These are phyloP conservation scores for Kwoniella europaea DNA, from an alignment of 768 basidiomycete genomes.

Conservation along the genomic window DNA sequence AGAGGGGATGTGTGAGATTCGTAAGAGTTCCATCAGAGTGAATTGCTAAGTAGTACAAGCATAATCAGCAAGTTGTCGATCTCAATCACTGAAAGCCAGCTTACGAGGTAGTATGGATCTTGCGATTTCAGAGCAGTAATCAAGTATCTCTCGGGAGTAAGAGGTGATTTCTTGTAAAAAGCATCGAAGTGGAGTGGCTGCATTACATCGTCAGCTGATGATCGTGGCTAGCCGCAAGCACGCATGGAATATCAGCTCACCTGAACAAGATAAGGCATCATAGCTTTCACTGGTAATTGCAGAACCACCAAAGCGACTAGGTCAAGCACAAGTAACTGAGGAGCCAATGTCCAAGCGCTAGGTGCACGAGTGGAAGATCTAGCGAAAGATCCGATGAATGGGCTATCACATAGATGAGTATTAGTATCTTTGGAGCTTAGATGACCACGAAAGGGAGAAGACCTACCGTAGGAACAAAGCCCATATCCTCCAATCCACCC, in stretches of 20 bases:
- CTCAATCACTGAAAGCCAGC: slow-evolving; percentile 7
- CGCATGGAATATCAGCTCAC: slow-evolving; percentile 24
- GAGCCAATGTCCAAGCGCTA: slow-evolving; percentile 21
- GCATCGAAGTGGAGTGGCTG: slow-evolving; percentile 52
- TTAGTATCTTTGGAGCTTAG: background rate
- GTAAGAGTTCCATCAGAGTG: slow-evolving; percentile 52
- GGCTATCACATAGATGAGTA: slow-evolving; percentile 13
- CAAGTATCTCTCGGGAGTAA: slow-evolving; percentile 45
- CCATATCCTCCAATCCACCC: slow-evolving; percentile 25
- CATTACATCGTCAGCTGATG: slow-evolving; percentile 17
- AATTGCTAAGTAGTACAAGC: slow-evolving; percentile 40
- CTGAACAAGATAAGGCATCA: slow-evolving; percentile 48
- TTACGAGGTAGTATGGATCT: slow-evolving; percentile 49
- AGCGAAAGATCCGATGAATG: slow-evolving; percentile 48
- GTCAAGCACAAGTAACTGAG: slow-evolving; percentile 33
- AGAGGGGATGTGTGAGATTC: slow-evolving; percentile 35
- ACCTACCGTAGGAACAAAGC: slow-evolving; percentile 22
- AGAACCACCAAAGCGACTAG: slow-evolving; percentile 30
- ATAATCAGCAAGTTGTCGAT: background rate
- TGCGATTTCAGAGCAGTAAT: slow-evolving; percentile 44
- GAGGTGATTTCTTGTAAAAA: slow-evolving; percentile 42
- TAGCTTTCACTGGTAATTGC: slow-evolving; percentile 35
- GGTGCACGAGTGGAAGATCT: slow-evolving; percentile 27
- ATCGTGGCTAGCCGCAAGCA: too few relatives aligned
- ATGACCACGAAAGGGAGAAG: background rate